Conservation (phyloP, 1,284 basidiomycete species). For the Ustilago loliicola region DNA sequence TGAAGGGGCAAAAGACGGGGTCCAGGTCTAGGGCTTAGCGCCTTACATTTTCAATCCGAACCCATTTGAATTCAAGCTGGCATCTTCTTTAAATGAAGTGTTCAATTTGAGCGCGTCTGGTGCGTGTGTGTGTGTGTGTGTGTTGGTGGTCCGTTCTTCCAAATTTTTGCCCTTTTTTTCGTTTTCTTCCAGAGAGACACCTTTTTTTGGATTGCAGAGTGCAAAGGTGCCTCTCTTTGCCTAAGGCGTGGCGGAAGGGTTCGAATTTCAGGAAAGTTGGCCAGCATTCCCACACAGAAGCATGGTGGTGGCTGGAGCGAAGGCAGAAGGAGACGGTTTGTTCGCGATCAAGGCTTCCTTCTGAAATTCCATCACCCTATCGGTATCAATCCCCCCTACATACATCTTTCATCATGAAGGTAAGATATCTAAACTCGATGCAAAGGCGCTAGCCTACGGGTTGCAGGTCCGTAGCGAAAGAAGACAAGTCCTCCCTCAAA, state of each 20-base stretch:
- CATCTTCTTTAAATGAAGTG: background rate
- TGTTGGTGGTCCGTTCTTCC: constrained; percentile 27
- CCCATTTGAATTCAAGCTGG: background rate
- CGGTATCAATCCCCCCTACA: constrained; percentile 36
- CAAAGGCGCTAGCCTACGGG: background rate
- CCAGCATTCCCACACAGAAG: background rate
- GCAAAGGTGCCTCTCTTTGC: background rate
- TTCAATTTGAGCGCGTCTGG: background rate
- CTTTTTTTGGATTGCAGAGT: background rate
- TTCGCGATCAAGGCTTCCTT: background rate
- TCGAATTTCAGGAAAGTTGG: background rate
- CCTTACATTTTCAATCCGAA: background rate
- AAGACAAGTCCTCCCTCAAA: background rate
- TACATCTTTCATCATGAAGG: constrained; percentile 40
- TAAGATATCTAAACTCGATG: constrained; percentile 10
- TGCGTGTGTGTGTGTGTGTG: constrained; percentile 3
- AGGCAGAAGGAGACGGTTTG: background rate
- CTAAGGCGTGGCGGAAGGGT: constrained; percentile 6
- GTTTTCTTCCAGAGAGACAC: constrained; percentile 9
- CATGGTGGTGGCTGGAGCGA: background rate
- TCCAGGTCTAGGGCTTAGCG: background rate
- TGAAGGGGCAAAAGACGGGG: background rate
- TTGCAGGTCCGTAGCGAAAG: background rate
- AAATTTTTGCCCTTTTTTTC: constrained; percentile 22
- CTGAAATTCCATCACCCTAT: constrained; percentile 33